Conservation (phyloP, 352 stramenopile species). For the Phytophthora sp. region DNA sequence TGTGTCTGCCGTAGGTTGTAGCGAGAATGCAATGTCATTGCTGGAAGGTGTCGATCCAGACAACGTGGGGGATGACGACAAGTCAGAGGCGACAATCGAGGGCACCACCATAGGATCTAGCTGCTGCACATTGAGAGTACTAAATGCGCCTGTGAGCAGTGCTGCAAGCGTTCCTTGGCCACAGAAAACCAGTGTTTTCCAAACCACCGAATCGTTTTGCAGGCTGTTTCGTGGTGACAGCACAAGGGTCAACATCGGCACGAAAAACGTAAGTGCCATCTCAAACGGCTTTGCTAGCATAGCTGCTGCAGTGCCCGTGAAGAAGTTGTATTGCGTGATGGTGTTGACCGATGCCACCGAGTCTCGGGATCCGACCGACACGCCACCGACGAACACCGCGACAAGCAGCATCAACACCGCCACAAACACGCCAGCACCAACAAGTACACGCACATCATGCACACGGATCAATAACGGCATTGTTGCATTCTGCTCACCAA, state of each 20-base stretch:
- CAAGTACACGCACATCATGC: slow-evolving; percentile 22
- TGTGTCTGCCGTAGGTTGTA: slow-evolving; percentile 34
- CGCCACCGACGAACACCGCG: slow-evolving; percentile 31
- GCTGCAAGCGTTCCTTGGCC: slow-evolving; percentile 29
- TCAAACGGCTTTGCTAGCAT: slow-evolving; percentile 51
- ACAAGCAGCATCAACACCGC: slow-evolving; percentile 30
- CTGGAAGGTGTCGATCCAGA: background rate
- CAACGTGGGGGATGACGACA: slow-evolving; percentile 15
- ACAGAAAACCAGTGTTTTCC: slow-evolving; percentile 32
- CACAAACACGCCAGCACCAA: slow-evolving; percentile 28
- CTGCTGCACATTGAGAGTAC: slow-evolving; percentile 52
- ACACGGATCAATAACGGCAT: slow-evolving; percentile 37
- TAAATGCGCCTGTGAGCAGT: slow-evolving; percentile 54
- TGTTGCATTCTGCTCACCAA: slow-evolving; percentile 23
- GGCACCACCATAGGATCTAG: slow-evolving; percentile 29
- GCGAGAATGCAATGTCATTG: slow-evolving; percentile 14
- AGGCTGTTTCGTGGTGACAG: slow-evolving; percentile 43
- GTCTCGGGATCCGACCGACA: slow-evolving; percentile 27
- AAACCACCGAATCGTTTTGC: slow-evolving; percentile 50
- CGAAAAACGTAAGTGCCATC: slow-evolving; percentile 37
- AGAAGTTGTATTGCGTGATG: slow-evolving; percentile 62
- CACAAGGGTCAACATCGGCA: slow-evolving; percentile 51
- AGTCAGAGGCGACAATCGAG: slow-evolving; percentile 34
- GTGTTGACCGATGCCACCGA: slow-evolving; percentile 21
- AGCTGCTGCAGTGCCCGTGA: slow-evolving; percentile 42